These are phyloP conservation scores for Dispira simplex DNA, from an alignment of 192 early-diverging fungal species.

Conservation along the genomic window DNA sequence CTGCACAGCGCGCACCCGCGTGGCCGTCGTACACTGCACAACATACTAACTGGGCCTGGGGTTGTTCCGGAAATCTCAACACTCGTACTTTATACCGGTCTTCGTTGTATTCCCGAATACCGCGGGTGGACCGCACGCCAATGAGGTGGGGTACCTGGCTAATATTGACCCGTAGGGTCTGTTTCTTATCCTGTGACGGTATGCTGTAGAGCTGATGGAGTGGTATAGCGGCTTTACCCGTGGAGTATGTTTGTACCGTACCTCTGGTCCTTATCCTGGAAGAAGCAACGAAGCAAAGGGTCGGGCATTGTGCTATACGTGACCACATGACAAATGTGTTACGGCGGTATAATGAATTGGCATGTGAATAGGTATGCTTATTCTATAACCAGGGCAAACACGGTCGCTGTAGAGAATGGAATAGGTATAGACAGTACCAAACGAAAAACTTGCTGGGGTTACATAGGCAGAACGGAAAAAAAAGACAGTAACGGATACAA, in stretches of 20 bases:
- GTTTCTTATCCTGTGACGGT: background rate
- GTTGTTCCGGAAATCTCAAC: conserved; percentile 17
- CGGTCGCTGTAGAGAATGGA: too few relatives aligned
- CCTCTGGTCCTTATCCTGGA: too few relatives aligned
- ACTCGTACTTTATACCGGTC: conserved; percentile 31
- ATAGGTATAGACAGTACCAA: too few relatives aligned
- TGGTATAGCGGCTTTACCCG: background rate
- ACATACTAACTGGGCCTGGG: conserved; percentile 25
- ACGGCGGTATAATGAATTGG: too few relatives aligned
- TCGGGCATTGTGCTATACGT: too few relatives aligned
- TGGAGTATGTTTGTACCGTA: background rate
- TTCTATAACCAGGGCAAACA: too few relatives aligned
- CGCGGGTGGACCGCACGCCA: conserved; percentile 28
- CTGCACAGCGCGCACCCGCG: conserved; percentile 26
- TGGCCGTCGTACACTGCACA: conserved; percentile 44
- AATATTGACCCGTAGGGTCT: background rate
- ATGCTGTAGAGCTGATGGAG: background rate
- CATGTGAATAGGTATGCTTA: too few relatives aligned
- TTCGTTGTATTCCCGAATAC: conserved; percentile 35
- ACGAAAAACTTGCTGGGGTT: too few relatives aligned
- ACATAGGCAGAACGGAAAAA: too few relatives aligned
- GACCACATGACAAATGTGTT: too few relatives aligned
- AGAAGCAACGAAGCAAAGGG: too few relatives aligned
- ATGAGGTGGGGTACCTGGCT: background rate
- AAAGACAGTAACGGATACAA: too few relatives aligned